Evolutionary conservation across 2,329 filamentous ascomycete genomes (phyloP).

Genomic region (Scleromitrula shiraiana): DNA sequence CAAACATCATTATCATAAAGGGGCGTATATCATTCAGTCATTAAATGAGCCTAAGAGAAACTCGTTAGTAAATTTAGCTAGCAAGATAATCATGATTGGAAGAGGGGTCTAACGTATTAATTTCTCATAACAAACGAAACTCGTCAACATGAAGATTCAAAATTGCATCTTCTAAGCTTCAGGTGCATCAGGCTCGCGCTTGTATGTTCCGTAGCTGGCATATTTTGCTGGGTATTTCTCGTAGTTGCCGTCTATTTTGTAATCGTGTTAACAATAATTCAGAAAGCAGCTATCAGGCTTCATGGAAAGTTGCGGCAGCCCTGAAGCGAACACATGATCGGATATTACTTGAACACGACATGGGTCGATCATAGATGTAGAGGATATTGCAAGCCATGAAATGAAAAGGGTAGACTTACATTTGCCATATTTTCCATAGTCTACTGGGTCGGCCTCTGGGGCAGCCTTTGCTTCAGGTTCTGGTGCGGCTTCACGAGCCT

Average conservation of each 20-base stretch:
- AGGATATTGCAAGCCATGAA: neutral
- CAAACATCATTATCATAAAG: conserved; percentile 5
- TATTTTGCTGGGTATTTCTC: conserved; percentile 6
- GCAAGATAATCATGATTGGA: rapidly evolving
- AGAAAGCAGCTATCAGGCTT: neutral
- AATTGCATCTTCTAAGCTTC: neutral
- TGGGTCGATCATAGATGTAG: neutral
- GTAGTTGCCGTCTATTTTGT: conserved; percentile 1
- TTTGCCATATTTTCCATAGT: conserved; percentile 2
- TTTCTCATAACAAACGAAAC: neutral
- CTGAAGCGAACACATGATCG: too few species aligned
- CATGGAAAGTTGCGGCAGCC: conserved; percentile 1
- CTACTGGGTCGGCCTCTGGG: neutral
- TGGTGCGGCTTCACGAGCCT: conserved; percentile 7
- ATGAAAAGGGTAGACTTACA: neutral
- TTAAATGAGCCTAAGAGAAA: neutral
- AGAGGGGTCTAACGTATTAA: conserved; percentile 3
- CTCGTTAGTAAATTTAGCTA: neutral
- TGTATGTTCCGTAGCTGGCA: conserved; percentile 1
- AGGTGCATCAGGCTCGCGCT: neutral
- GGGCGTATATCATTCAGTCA: conserved; percentile 10
- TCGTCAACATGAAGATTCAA: neutral
- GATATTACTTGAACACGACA: too few species aligned
- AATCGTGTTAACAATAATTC: neutral
- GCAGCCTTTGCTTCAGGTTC: neutral